Conservation (phyloP, 257 asterid species). For the Parsonsia alboflavescens region DNA sequence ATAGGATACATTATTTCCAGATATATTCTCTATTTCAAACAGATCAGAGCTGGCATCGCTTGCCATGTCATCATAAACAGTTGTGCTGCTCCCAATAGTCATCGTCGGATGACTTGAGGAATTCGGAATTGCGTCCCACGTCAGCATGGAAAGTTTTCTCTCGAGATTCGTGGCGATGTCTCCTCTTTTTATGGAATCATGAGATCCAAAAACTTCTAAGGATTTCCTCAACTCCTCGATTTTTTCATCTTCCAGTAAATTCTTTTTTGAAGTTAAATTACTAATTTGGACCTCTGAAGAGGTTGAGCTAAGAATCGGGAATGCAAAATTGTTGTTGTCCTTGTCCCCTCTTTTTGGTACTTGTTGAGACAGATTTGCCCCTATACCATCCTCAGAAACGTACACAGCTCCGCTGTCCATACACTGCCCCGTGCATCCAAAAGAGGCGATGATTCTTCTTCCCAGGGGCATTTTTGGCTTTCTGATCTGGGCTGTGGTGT, state of each 20-base stretch:
- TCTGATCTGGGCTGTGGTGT: constrained; percentile 10
- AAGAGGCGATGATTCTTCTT: constrained; percentile 32
- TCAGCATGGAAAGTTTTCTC: constrained; percentile 65
- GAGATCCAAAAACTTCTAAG: constrained; percentile 64
- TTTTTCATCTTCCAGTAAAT: background rate
- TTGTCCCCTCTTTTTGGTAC: constrained; percentile 14
- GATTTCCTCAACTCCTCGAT: constrained; percentile 40
- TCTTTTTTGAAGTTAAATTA: constrained; percentile 5
- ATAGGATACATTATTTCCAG: constrained; percentile 27
- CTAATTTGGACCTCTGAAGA: constrained; percentile 7
- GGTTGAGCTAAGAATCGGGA: constrained; percentile 12
- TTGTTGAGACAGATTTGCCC: constrained; percentile 24
- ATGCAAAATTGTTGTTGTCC: constrained; percentile 14
- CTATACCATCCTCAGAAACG: constrained; percentile 11
- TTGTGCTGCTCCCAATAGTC: constrained; percentile 25
- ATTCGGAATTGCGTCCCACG: constrained; percentile 86
- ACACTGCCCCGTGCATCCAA: constrained; percentile 57
- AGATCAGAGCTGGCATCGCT: constrained; percentile 84
- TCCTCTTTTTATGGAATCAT: constrained; percentile 26
- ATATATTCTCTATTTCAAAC: constrained; percentile 72
- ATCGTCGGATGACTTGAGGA: constrained; percentile 25
- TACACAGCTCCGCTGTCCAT: constrained; percentile 42
- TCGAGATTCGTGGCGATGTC: constrained; percentile 43
- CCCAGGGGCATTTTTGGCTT: constrained; percentile 40
- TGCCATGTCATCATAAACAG: constrained; percentile 51